These are phyloP conservation scores for Beta lomatogona DNA, from an alignment of 179 eudicot species.

Conservation along the genomic window DNA sequence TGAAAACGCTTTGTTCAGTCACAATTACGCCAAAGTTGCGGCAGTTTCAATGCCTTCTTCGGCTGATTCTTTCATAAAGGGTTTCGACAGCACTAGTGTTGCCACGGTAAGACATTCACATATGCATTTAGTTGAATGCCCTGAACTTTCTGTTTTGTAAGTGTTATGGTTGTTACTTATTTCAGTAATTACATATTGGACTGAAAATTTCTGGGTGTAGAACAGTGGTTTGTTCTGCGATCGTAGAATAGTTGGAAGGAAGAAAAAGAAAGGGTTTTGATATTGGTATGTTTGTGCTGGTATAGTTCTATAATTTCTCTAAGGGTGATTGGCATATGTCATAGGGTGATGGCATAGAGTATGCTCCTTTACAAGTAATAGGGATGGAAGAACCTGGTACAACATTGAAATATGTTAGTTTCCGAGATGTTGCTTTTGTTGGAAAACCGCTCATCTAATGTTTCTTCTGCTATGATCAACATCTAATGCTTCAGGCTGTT, in stretches of 20 bases:
- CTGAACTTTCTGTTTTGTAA: not conserved
- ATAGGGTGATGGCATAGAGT: not conserved
- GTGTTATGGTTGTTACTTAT: too few relatives aligned
- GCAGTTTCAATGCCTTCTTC: conserved; percentile 36
- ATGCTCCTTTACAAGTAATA: not conserved
- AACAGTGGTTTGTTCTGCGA: not conserved
- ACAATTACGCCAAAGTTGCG: conserved; percentile 49
- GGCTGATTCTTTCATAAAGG: conserved; percentile 32
- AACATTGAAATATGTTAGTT: not conserved
- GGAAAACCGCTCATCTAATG: not conserved
- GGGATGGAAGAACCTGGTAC: not conserved
- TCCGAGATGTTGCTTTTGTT: not conserved
- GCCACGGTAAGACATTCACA: conserved; percentile 38
- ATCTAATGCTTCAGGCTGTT: not conserved
- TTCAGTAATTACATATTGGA: too few relatives aligned
- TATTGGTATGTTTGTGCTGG: not conserved
- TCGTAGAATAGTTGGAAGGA: not conserved
- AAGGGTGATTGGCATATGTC: not conserved
- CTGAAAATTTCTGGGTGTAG: not conserved
- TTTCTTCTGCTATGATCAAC: not conserved
- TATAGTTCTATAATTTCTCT: too few relatives aligned
- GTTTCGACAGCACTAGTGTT: conserved; percentile 17
- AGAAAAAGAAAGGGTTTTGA: too few relatives aligned
- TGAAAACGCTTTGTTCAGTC: conserved; percentile 26
- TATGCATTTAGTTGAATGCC: not conserved